Percentiles rank a stretch among this genome's conserved stretches.
Conservation (phyloP, 139 green algal genomes). For the Deuterostichococcus epilithicus region DNA sequence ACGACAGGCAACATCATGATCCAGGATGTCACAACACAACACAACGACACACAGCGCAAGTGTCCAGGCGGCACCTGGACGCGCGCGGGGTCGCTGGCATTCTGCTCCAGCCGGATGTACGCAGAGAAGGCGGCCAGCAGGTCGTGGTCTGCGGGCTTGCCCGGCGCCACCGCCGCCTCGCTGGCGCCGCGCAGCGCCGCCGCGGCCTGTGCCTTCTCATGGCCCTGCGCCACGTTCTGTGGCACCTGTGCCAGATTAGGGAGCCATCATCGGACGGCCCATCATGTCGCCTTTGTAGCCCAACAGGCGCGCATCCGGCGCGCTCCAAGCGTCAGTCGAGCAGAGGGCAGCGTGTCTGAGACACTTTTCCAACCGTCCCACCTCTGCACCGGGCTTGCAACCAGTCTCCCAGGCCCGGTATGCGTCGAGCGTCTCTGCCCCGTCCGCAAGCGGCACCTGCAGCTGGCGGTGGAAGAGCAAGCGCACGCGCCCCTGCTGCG, state of each 20-base stretch:
- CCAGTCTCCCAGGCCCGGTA: slow-evolving; percentile 64
- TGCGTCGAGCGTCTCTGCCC: slow-evolving; percentile 33
- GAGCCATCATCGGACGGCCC: too few species aligned
- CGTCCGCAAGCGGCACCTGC: slow-evolving; percentile 44
- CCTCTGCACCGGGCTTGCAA: slow-evolving; percentile 6
- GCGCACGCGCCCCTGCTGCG: slow-evolving; percentile 53
- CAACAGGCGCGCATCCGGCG: neutral
- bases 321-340: neutral
- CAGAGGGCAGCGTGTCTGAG: neutral
- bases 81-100: slow-evolving; percentile 34
- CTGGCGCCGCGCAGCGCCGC: slow-evolving; percentile 40
- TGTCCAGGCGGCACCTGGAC: slow-evolving; percentile 54
- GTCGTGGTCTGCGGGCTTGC: slow-evolving; percentile 26
- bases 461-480: slow-evolving; percentile 64
- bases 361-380: slow-evolving; percentile 13
- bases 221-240: slow-evolving; percentile 21
- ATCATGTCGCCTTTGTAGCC: slow-evolving; percentile 7
- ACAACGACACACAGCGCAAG: too few species aligned
- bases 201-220: slow-evolving; percentile 41
- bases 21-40: too few species aligned
- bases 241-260: slow-evolving; percentile 9
- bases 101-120: slow-evolving; percentile 67
- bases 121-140: slow-evolving; percentile 72
- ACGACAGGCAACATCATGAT: too few species aligned
- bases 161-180: slow-evolving; percentile 47